These are phyloP conservation scores for Saprolegnia diclina DNA, from an alignment of 352 stramenopile genomes.

Conservation along the genomic window DNA sequence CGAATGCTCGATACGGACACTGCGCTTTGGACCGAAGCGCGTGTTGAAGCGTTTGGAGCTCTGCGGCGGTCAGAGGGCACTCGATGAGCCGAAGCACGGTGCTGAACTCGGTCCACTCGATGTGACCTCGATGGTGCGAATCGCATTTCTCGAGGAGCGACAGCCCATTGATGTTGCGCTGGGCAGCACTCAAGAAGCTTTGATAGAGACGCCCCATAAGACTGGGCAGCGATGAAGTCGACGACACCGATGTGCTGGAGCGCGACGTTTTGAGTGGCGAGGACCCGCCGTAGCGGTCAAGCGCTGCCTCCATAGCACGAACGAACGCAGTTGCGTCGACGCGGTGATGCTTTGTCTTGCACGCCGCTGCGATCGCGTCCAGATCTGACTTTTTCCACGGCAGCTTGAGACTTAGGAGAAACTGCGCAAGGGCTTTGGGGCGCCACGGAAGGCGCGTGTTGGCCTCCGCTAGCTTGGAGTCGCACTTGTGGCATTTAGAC, in stretches of 20 bases:
- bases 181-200: slow-evolving; percentile 57
- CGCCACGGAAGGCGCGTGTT: background rate
- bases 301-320: background rate
- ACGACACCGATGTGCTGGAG: background rate
- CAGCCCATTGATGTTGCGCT: slow-evolving; percentile 67
- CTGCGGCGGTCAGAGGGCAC: slow-evolving; percentile 43
- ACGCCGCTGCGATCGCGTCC: background rate
- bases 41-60: slow-evolving; percentile 49
- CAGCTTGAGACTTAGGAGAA: background rate
- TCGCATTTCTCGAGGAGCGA: slow-evolving; percentile 74
- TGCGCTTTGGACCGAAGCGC: slow-evolving; percentile 33
- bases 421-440: slow-evolving; percentile 2
- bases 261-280: background rate
- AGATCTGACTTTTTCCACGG: slow-evolving; percentile 21
- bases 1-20: slow-evolving; percentile 25
- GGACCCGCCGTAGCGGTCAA: background rate
- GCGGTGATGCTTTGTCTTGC: background rate
- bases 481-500: background rate
- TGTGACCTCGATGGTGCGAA: slow-evolving; percentile 38
- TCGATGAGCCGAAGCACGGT: slow-evolving; percentile 74
- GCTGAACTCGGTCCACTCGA: slow-evolving; percentile 63
- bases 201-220: slow-evolving; percentile 14
- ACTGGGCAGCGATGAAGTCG: background rate
- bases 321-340: slow-evolving; percentile 14
- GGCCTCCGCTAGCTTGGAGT: background rate